Base-by-base conservation (phyloP, 495 filamentous ascomycete genomes). In the Emericellopsis terricola region DNA sequence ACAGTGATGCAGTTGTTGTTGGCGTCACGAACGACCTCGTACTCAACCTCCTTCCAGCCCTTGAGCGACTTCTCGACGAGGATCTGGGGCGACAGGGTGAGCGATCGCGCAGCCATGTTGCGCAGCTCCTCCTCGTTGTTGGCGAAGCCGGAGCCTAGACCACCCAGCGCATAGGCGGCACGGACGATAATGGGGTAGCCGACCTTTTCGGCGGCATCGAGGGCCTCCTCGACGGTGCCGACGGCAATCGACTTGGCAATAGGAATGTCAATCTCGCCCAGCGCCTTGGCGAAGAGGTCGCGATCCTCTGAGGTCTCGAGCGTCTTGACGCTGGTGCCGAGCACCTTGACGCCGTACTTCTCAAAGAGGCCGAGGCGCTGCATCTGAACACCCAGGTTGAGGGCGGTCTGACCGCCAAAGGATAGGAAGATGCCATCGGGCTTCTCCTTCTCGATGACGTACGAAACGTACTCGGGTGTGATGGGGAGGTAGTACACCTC, bases 401-500 rank as follows among this genome's bases (percentile, higher is more conserved):
- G 71, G 41, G 74, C 87, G 5, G 87, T 97, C 64, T 97, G 89
- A 34, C 89, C 89, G 56, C 89, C 89, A 49, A 97, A 97, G 15
- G 86, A 94, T 39, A 87, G 72, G 55, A 94, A 94, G 40, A 97
- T 97, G 29, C 84, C 86, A 71, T 97, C 89, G 15, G 89, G 89
- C 34, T 75, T 72, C 58, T 97, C 89, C 45, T 78, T 73, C 64
- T 87, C 78, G 57, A 97, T 97, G 39, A 97, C 83, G 55, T 94
- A 93, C 45, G 82, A 75, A 42, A 97, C 85, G 48, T 94, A 96
- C 41, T 96, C 87, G 16, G 82, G 76, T 21, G 82, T 96, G 47
- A 97, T 85, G 15, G 89, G 89, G 15, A 97, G 72, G 64, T 94
- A 97, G 64, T 94, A 97, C 38, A 97, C 83, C 64, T 97, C 93